Conservation (phyloP, 139 green algal genomes). For the Chlamydomonas sp. region DNA sequence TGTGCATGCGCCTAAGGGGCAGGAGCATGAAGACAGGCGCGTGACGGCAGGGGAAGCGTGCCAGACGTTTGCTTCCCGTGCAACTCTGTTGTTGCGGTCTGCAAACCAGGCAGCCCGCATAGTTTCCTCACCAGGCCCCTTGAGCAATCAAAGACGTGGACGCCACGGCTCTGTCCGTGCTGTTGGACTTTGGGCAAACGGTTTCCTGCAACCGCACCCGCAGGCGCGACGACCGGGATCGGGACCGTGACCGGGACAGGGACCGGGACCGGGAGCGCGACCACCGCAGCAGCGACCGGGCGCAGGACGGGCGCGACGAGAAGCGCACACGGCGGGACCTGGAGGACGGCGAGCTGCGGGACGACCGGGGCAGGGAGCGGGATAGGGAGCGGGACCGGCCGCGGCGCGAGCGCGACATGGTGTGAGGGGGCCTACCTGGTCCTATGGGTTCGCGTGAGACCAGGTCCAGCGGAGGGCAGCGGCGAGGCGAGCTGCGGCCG, state of each 20-base stretch:
- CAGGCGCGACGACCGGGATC: constrained; percentile 9
- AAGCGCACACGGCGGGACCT: constrained; percentile 22
- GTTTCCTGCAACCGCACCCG: not conserved
- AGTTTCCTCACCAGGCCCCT: not conserved
- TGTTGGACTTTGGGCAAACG: not conserved
- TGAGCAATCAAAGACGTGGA: not conserved
- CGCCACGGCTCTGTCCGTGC: no score
- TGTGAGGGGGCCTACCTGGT: not conserved
- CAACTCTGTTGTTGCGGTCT: no score
- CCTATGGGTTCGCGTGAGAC: no score
- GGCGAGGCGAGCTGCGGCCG: no score
- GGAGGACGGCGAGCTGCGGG: constrained; percentile 36
- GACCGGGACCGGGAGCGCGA: not conserved
- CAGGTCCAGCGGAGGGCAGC: no score
- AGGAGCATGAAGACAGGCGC: not conserved
- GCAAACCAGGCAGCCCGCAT: not conserved
- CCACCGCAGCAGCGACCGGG: no score
- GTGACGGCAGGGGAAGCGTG: no score
- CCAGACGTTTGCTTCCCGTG: no score
- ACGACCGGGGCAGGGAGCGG: constrained; percentile 2
- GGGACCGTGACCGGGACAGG: not conserved
- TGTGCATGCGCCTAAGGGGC: not conserved
- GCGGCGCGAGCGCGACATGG: constrained; percentile 24
- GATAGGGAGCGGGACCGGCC: not conserved
- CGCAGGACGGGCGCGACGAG: not conserved